Conservation (phyloP, 116 monocot genomes). For the Thalassia testudinum region DNA sequence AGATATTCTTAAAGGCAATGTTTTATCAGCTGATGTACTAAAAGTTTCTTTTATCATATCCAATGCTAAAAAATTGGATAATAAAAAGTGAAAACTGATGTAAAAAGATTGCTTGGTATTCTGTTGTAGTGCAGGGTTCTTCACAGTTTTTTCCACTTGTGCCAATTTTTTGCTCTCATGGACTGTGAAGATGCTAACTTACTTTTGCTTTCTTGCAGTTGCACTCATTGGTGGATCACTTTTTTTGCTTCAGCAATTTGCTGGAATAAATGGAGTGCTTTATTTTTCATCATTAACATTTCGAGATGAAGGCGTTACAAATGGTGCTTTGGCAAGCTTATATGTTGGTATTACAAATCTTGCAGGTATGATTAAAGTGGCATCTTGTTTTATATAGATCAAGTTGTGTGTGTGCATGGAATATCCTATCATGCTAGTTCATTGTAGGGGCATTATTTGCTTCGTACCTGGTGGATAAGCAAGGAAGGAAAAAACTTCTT, state of each 20-base stretch:
- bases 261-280: constrained; percentile 94
- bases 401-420: neutral
- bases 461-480: constrained; percentile 71
- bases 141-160: no score
- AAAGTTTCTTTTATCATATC: no score
- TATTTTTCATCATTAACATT: constrained; percentile 93
- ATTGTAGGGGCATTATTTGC: constrained; percentile 64
- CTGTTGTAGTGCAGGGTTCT: no score
- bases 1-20: no score
- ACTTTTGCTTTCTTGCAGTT: constrained; percentile 29
- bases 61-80: no score
- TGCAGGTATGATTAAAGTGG: constrained; percentile 17
- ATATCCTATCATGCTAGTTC: neutral
- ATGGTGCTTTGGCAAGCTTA: constrained; percentile 67
- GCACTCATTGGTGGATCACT: constrained; percentile 85
- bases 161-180: no score
- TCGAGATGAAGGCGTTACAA: constrained; percentile 64
- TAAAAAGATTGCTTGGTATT: no score
- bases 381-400: neutral
- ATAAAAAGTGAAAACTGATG: no score
- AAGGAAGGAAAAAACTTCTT: constrained; percentile 63
- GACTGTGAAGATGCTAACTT: neutral
- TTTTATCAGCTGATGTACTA: no score
- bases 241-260: constrained; percentile 83
- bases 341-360: constrained; percentile 82